phyloP scores from a whole-genome alignment of 768 basidiomycete species.

The Macrolepiota albuminosa region DNA sequence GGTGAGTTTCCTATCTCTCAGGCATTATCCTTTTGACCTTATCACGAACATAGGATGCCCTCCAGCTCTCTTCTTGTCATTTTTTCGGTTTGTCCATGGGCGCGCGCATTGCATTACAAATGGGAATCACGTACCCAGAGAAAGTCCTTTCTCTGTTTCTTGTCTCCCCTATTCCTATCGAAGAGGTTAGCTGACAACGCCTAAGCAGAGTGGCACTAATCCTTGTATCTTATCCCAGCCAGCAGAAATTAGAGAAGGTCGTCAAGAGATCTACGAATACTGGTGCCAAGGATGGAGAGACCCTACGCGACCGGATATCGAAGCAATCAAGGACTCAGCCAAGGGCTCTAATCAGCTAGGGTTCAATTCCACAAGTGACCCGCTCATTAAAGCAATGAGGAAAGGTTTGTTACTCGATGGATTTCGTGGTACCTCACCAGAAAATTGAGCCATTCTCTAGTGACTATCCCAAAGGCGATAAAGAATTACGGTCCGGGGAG shows the following conservation, averaged over 20 bases:
- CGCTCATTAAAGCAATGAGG: constrained; percentile 22
- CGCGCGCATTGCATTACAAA: constrained; percentile 27
- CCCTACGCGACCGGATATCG: not conserved
- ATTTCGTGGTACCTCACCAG: not conserved
- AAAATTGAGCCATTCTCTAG: constrained; percentile 17
- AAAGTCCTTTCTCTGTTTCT: constrained; percentile 31
- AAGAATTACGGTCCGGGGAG: constrained; percentile 22
- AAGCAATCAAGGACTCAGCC: constrained; percentile 3
- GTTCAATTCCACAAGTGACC: constrained; percentile 21
- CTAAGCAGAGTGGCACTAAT: not conserved
- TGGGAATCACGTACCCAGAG: constrained; percentile 27
- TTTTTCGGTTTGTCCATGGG: constrained; percentile 34
- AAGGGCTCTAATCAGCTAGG: constrained; percentile 21
- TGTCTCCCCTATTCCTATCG: constrained; percentile 29
- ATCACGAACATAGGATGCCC: constrained; percentile 24
- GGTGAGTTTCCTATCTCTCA: constrained; percentile 18
- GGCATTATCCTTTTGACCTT: not conserved
- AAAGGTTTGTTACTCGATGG: not conserved
- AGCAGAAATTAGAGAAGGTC: constrained; percentile 25
- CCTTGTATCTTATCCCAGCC: constrained; percentile 20
- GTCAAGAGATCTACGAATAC: constrained; percentile 25
- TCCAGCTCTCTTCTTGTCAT: constrained; percentile 32
- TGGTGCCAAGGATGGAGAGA: constrained; percentile 9
- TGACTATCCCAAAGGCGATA: constrained; percentile 18
- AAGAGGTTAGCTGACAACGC: constrained; percentile 22